phyloP scores from a whole-genome alignment of 345 rosid species.

The Clausena lansium region DNA sequence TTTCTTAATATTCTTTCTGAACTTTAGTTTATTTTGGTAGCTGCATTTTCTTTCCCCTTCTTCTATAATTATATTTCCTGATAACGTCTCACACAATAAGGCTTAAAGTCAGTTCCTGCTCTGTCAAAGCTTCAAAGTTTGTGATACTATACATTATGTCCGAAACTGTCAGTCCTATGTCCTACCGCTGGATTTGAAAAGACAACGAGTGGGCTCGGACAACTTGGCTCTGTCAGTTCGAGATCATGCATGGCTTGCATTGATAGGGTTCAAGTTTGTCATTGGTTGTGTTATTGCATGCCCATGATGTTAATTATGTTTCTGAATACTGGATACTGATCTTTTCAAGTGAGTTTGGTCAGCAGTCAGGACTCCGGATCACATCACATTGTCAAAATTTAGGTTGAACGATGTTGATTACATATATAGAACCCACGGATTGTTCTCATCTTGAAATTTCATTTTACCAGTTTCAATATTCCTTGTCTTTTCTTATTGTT shows the following conservation, averaged over 20 bases:
- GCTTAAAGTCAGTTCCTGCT: neutral
- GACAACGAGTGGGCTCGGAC: constrained; percentile 15
- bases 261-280: neutral
- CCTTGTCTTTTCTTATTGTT: neutral
- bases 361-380: neutral
- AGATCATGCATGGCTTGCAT: constrained; percentile 8
- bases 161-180: neutral
- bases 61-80: neutral
- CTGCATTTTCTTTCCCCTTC: neutral
- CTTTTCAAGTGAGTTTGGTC: constrained; percentile 3
- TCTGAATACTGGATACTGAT: neutral
- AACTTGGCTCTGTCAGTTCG: constrained; percentile 18
- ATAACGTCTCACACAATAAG: neutral
- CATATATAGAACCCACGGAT: neutral
- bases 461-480: neutral
- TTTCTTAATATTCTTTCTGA: neutral
- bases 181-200: constrained; percentile 11
- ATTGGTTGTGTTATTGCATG: neutral
- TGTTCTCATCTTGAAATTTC: neutral
- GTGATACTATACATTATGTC: neutral
- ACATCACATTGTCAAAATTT: neutral
- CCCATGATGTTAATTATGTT: neutral
- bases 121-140: neutral
- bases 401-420: neutral
- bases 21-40: neutral